These are phyloP conservation scores for Scedosporium aurantiacum DNA, from an alignment of 2,329 filamentous ascomycete genomes.

Conservation along the genomic window DNA sequence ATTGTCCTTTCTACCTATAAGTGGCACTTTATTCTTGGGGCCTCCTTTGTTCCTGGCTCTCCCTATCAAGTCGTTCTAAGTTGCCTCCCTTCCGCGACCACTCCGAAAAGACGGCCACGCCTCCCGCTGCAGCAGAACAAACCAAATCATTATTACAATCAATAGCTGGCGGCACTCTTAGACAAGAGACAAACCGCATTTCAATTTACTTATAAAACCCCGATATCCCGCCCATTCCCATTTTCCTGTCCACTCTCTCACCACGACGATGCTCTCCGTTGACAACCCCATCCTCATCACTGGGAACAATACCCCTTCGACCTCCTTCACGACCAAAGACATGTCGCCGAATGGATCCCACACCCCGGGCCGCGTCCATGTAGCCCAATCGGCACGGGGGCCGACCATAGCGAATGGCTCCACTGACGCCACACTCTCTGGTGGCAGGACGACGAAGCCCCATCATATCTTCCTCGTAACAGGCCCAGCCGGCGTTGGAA, in stretches of 20 bases:
- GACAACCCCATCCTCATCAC: slow-evolving; percentile 34
- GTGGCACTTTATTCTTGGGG: too few relatives aligned
- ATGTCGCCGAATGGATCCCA: slow-evolving; percentile 18
- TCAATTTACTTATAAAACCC: background rate
- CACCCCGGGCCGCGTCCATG: slow-evolving; percentile 1
- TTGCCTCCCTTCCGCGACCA: too few relatives aligned
- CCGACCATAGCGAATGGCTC: slow-evolving; percentile 7
- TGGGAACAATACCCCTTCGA: slow-evolving; percentile 15
- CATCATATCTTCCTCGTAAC: slow-evolving; percentile 75
- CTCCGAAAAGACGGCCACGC: too few relatives aligned
- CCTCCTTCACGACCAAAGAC: slow-evolving; percentile 9
- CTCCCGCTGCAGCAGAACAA: too few relatives aligned
- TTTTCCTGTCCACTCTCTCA: background rate
- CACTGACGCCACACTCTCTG: slow-evolving; percentile 8
- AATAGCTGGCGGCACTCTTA: background rate
- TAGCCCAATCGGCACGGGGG: slow-evolving; percentile 13
- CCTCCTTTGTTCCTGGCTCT: too few relatives aligned
- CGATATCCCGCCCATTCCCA: background rate
- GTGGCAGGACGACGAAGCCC: slow-evolving; percentile 18
- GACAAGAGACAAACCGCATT: background rate
- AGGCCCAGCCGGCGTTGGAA: slow-evolving; percentile 68
- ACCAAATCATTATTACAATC: too few relatives aligned
- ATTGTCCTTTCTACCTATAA: too few relatives aligned
- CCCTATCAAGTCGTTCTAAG: too few relatives aligned
- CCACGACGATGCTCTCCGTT: slow-evolving; percentile 37